Evolutionary conservation across 306 rosid species (phyloP), one percentile per base, ranked within the genome.

Genomic region (Prunus fruticosa): DNA sequence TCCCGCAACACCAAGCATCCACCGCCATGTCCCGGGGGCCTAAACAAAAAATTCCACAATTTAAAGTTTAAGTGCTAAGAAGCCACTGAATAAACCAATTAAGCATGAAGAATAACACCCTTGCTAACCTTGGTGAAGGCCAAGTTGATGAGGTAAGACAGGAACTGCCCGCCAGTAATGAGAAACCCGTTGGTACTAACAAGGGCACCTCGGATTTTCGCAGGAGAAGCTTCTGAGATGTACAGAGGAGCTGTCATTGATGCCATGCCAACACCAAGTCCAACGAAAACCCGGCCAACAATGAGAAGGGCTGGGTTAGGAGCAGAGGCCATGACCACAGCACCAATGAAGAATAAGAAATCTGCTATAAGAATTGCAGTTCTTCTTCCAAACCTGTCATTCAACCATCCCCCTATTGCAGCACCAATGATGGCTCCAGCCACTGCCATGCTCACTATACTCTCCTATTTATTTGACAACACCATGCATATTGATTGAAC

Each of bases 1-100:
- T 60, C 87, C 91, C 5, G 91, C 91, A 45, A 87, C 86, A n/a
- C 94, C 94, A 46, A 86, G 85, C 94, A 89, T 89, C 94, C 91
- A 89, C 75, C 94, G 82, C 94, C 93, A 89, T 22, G 91, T 85
- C 10, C 89, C 93, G 0, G 78, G 82, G 4, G 85, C 78, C 93
- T 89, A 84, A 54, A 61, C n/a, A 71, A 46, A 28, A 23, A 3
- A 71, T 6, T 7, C 10, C 0, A 70, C 23, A 30, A 14, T 13
- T 51, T 51, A 51, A 51, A 51, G 8, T 6, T 14, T 8, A 70
- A 70, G 43, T 12, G n/a, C 19, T 6, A 32, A 16, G 11, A 13
- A 4, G 20, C 25, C 74, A 28, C 25, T 70, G 12, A 69, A 38
- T 64, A 51, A 51, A 16, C n/a, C 15, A 16, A 6, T 51, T 15